Conservation (phyloP, 345 rosid genomes). For the Gossypium ekmanianum region DNA sequence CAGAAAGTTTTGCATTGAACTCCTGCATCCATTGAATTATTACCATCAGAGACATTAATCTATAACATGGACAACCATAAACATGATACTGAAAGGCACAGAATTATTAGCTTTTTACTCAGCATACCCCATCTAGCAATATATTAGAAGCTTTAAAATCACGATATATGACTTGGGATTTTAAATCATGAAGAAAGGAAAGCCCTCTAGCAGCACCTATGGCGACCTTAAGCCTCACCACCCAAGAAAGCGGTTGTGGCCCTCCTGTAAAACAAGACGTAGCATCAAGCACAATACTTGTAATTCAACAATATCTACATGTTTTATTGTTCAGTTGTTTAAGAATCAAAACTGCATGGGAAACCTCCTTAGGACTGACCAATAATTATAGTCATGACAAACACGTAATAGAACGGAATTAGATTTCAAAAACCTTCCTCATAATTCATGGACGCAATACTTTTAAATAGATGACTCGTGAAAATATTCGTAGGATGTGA, state of each 20-base stretch:
- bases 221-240: slow-evolving; percentile 76
- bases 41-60: slow-evolving; percentile 13
- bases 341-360: background rate
- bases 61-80: background rate
- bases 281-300: slow-evolving; percentile 11
- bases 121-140: slow-evolving; percentile 72
- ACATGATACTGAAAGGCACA: background rate
- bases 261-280: slow-evolving; percentile 51
- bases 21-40: slow-evolving; percentile 48
- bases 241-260: slow-evolving; percentile 83
- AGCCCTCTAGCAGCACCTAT: slow-evolving; percentile 90
- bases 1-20: slow-evolving; percentile 83
- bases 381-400: background rate
- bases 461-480: slow-evolving; percentile 1
- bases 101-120: background rate
- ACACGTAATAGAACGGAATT: background rate
- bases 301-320: background rate
- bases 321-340: background rate
- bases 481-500: slow-evolving; percentile 4
- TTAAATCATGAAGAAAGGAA: slow-evolving; percentile 81
- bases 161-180: slow-evolving; percentile 87
- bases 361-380: background rate
- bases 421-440: slow-evolving; percentile 9
- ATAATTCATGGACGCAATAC: background rate
- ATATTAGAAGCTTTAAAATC: slow-evolving; percentile 92